These are phyloP conservation scores for Symbiotaphrina buchneri DNA, from an alignment of 495 filamentous ascomycete species.

Conservation along the genomic window DNA sequence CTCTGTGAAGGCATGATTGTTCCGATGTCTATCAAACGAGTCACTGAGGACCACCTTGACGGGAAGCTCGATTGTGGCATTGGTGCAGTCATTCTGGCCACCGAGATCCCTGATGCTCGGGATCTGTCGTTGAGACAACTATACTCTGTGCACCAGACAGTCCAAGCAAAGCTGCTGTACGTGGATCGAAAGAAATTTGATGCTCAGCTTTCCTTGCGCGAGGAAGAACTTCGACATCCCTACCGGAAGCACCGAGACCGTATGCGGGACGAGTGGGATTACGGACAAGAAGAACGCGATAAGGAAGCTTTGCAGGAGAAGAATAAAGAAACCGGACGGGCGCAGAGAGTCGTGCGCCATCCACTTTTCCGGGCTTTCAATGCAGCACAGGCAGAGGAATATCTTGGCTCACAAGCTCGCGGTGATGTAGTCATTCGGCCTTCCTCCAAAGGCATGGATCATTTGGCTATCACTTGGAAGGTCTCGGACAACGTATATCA, in stretches of 20 bases:
- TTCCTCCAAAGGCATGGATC: constrained; percentile 80
- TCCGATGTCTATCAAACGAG: constrained; percentile 65
- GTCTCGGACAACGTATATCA: constrained; percentile 87
- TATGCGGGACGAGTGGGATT: constrained; percentile 67
- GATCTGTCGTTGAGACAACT: constrained; percentile 28
- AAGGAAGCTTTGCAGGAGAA: constrained; percentile 55
- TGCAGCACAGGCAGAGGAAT: constrained; percentile 81
- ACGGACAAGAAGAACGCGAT: constrained; percentile 53
- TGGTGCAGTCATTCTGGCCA: constrained; percentile 45
- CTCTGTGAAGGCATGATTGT: constrained; percentile 77
- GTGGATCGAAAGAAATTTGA: constrained; percentile 64
- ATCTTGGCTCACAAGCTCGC: constrained; percentile 55
- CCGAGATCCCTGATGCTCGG: constrained; percentile 36
- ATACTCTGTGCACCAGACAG: constrained; percentile 55
- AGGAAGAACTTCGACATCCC: constrained; percentile 52
- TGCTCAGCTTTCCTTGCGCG: constrained; percentile 62
- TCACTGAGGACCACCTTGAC: constrained; percentile 67
- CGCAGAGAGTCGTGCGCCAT: constrained; percentile 88
- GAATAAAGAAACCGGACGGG: constrained; percentile 58
- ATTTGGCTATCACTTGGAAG: constrained; percentile 94
- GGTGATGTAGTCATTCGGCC: constrained; percentile 92
- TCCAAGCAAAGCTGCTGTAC: constrained; percentile 68
- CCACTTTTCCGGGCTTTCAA: constrained; percentile 89
- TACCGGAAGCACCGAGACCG: constrained; percentile 42
- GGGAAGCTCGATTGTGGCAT: constrained; percentile 86